Evolutionary conservation across 495 filamentous ascomycete genomes (phyloP), one percentile per base, ranked within the genome.

Genomic region (Mytilinidion resinicola): DNA sequence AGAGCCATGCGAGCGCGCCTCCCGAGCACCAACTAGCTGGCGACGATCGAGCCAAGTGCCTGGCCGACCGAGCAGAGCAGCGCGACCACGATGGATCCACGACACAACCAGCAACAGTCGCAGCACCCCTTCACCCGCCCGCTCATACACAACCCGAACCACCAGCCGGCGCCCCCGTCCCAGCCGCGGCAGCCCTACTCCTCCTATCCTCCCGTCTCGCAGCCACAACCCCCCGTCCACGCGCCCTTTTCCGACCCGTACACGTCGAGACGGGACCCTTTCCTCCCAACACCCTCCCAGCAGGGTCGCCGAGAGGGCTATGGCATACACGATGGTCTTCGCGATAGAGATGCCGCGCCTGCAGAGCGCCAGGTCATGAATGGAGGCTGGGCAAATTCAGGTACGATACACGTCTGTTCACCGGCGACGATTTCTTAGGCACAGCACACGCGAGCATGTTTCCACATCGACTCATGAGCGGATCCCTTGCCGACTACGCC

Each of bases 201-300:
- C 41, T 21, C 54, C 59, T 68, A 65, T 51, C 64, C 51, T 49
- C 55, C 49, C 52, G 54, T 47, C 19, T 65, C 69, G 41, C 62
- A 59, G 41, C 60, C 71, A 30, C 71, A 72, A 61, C 65, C 68
- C 47, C 70, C 71, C 1, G 59, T 70, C 34, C 69, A 72, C 54
- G 61, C 70, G 14, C 70, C 71, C 33, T 70, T 67, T 62, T 53
- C 62, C 48, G 72, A 73, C 53, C 72, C 71, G n/a, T 75, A 73
- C 54, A 65, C 56, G 0, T 46, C 62, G 17, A 64, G 55, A 9
- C 60, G 66, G 55, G 72, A 75, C 41, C 72, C 72, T 1, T 75
- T 75, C 60, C 48, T 72, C 6, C 63, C 64, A 4, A 44, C 54
- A 17, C 39, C 50, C 30, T 55, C 71, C 1, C 57, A 56, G n/a